These are phyloP conservation scores for Boletales sp. DNA, from an alignment of 768 basidiomycete species.

Conservation along the genomic window DNA sequence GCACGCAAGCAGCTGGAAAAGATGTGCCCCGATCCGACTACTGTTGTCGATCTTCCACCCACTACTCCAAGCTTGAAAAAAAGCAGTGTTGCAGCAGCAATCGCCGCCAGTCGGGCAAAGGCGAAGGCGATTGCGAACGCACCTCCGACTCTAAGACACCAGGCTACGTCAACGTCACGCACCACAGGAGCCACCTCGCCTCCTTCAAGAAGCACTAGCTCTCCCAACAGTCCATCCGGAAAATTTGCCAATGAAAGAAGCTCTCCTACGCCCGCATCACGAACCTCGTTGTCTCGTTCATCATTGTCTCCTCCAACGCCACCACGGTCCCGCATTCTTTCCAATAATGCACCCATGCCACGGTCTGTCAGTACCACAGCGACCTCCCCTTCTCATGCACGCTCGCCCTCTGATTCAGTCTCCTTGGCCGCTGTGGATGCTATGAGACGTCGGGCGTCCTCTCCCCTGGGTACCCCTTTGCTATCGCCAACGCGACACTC, in stretches of 20 bases:
- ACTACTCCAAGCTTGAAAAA: slow-evolving; percentile 67
- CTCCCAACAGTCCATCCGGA: slow-evolving; percentile 42
- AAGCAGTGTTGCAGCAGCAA: slow-evolving; percentile 77
- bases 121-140: slow-evolving; percentile 80
- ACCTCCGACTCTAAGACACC: slow-evolving; percentile 76
- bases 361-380: slow-evolving; percentile 43
- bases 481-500: slow-evolving; percentile 32
- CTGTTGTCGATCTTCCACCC: slow-evolving; percentile 37
- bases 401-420: slow-evolving; percentile 42
- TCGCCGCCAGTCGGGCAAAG: slow-evolving; percentile 87
- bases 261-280: slow-evolving; percentile 36
- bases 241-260: slow-evolving; percentile 38
- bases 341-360: slow-evolving; percentile 33
- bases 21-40: slow-evolving; percentile 62
- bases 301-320: slow-evolving; percentile 45
- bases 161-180: slow-evolving; percentile 72
- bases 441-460: slow-evolving; percentile 45
- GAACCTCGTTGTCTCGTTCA: slow-evolving; percentile 45
- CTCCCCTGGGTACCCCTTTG: slow-evolving; percentile 38
- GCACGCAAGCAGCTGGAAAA: slow-evolving; percentile 85
- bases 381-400: slow-evolving; percentile 35
- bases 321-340: slow-evolving; percentile 41
- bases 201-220: slow-evolving; percentile 35
- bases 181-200: slow-evolving; percentile 43
- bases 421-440: slow-evolving; percentile 22